These are phyloP conservation scores for Fusarium sp. DNA, from an alignment of 2,329 filamentous ascomycete genomes.

Conservation along the genomic window DNA sequence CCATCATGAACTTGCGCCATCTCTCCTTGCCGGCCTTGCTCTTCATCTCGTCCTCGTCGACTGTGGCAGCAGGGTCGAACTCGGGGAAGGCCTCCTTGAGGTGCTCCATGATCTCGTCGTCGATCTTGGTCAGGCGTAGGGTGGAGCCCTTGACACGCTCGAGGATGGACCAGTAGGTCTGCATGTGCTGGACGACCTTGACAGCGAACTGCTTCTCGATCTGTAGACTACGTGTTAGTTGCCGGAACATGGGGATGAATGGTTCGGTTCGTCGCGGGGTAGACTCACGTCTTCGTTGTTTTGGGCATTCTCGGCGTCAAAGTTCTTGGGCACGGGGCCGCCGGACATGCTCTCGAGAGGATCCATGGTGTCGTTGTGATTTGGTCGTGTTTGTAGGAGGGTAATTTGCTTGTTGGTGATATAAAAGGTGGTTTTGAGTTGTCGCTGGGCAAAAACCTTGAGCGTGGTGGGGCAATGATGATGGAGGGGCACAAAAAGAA, in stretches of 20 bases:
- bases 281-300: conserved; percentile 70
- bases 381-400: background rate
- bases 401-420: conserved; percentile 7
- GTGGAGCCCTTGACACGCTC: conserved; percentile 91
- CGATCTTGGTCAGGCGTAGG: conserved; percentile 91
- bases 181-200: conserved; percentile 96
- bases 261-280: conserved; percentile 16
- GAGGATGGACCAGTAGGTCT: conserved; percentile 97
- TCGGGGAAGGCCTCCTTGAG: conserved; percentile 92
- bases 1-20: conserved; percentile 95
- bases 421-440: conserved; percentile 22
- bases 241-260: background rate
- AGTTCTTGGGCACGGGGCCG: conserved; percentile 65
- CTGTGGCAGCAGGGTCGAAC: conserved; percentile 84
- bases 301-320: conserved; percentile 70
- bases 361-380: conserved; percentile 50
- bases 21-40: conserved; percentile 94
- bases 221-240: conserved; percentile 59
- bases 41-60: conserved; percentile 97
- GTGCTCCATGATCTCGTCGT: conserved; percentile 94
- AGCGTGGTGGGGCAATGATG: conserved; percentile 52
- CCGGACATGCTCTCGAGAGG: conserved; percentile 57
- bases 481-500: conserved; percentile 49
- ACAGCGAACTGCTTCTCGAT: conserved; percentile 99
- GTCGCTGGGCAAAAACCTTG: conserved; percentile 47